Percentiles rank a stretch among this genome's conserved stretches.
These are phyloP conservation scores for Plasmodium gaboni DNA, from an alignment of 169 alveolate species.

Conservation along the genomic window DNA sequence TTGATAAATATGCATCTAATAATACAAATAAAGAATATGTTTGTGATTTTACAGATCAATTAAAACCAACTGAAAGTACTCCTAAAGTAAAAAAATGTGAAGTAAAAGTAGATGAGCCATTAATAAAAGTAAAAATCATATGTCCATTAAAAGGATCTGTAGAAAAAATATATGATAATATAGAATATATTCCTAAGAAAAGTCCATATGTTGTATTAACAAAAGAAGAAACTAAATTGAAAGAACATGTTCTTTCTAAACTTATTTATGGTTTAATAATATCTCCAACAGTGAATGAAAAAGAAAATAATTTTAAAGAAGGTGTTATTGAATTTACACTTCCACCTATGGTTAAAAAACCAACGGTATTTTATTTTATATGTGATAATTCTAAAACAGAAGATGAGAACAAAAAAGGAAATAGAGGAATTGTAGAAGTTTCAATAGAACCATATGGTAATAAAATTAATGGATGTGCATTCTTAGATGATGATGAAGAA, in stretches of 20 bases:
- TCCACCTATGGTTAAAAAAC: constrained; percentile 22
- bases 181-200: constrained; percentile 39
- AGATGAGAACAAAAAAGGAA: constrained; percentile 14
- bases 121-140: constrained; percentile 39
- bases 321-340: constrained; percentile 33
- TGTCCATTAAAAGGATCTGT: constrained; percentile 26
- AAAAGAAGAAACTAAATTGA: neutral
- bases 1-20: constrained; percentile 15
- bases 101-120: constrained; percentile 30
- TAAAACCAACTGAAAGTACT: constrained; percentile 3
- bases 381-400: constrained; percentile 32
- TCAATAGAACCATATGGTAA: constrained; percentile 41
- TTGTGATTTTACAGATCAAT: constrained; percentile 37
- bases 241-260: constrained; percentile 30
- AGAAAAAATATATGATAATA: neutral
- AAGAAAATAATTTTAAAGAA: constrained; percentile 20
- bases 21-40: constrained; percentile 60
- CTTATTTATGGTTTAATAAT: constrained; percentile 35
- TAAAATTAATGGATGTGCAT: constrained; percentile 40
- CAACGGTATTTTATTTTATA: constrained; percentile 17
- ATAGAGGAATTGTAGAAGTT: constrained; percentile 38
- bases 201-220: constrained; percentile 47
- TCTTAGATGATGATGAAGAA: constrained; percentile 1
- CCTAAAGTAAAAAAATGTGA: constrained; percentile 25
- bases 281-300: constrained; percentile 1